phyloP scores from a whole-genome alignment of 805 yeast species.

The Candida sonorensis region DNA sequence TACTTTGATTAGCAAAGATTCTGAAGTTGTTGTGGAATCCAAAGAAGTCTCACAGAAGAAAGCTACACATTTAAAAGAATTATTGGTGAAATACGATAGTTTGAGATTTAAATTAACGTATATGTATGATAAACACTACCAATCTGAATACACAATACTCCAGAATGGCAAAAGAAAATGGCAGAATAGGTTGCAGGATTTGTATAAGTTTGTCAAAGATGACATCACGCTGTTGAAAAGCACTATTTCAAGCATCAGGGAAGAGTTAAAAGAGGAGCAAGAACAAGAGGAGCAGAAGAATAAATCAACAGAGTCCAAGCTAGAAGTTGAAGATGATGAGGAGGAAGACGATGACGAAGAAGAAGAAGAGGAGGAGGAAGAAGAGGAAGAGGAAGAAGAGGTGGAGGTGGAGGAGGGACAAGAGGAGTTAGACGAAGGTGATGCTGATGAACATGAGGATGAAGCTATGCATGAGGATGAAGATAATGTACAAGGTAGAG shows the following conservation, averaged over 20 bases:
- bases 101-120: constrained; percentile 23
- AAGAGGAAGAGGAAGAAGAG: constrained; percentile 6
- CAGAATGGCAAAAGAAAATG: constrained; percentile 22
- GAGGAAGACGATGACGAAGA: constrained; percentile 11
- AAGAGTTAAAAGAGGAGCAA: constrained; percentile 11
- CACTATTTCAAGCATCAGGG: constrained; percentile 5
- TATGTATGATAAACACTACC: constrained; percentile 21
- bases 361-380: constrained; percentile 9
- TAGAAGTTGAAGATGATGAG: too few species aligned
- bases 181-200: constrained; percentile 17
- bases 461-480: constrained; percentile 4
- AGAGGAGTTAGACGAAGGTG: constrained; percentile 11
- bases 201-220: constrained; percentile 16
- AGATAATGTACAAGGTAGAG: constrained; percentile 10
- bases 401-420: too few species aligned
- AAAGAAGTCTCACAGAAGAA: constrained; percentile 11
- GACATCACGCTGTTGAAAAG: constrained; percentile 14
- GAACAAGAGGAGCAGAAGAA: constrained; percentile 8
- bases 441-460: constrained; percentile 6
- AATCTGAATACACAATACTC: constrained; percentile 15
- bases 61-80: constrained; percentile 13
- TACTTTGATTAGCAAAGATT: constrained; percentile 8
- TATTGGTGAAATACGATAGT: constrained; percentile 16
- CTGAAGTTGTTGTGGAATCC: too few species aligned
- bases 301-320: too few species aligned